A percentile compares a stretch with the other conserved stretches of the same genome.
Conservation (phyloP, 1,284 basidiomycete genomes). For the Papiliotrema nemorosa region DNA sequence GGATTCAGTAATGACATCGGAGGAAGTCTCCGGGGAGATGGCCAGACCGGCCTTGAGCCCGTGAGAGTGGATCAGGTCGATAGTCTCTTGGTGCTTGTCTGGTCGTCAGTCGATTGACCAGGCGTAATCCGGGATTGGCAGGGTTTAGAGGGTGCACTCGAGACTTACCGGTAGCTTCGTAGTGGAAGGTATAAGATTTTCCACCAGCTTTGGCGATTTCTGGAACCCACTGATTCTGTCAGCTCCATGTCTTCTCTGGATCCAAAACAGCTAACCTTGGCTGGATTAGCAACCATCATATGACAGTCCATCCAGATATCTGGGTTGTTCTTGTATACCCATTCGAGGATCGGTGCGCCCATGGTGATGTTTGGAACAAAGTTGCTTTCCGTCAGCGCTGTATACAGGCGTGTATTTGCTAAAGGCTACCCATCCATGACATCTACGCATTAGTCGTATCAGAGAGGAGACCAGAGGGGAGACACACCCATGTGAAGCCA, state of each 20-base stretch:
- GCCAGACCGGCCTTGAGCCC: slow-evolving; percentile 87
- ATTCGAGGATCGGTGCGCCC: slow-evolving; percentile 85
- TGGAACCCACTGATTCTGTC: slow-evolving; percentile 74
- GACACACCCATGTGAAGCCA: slow-evolving; percentile 92
- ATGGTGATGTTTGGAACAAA: slow-evolving; percentile 99
- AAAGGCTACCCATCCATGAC: slow-evolving; percentile 84
- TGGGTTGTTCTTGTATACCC: slow-evolving; percentile 83
- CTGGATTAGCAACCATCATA: slow-evolving; percentile 98
- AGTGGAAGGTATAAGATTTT: slow-evolving; percentile 92
- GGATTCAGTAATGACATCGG: slow-evolving; percentile 75
- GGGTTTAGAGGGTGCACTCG: no score
- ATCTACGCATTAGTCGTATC: slow-evolving; percentile 55
- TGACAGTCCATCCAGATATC: slow-evolving; percentile 99
- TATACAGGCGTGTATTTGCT: background rate
- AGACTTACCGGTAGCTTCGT: slow-evolving; percentile 83
- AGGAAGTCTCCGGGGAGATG: slow-evolving; percentile 88
- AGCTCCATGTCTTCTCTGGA: background rate
- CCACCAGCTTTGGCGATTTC: slow-evolving; percentile 95
- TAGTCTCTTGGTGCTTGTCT: slow-evolving; percentile 65
- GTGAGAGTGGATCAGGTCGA: slow-evolving; percentile 64
- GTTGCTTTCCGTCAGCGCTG: slow-evolving; percentile 56
- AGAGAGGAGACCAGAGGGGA: background rate
- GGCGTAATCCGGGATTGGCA: background rate
- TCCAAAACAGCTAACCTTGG: slow-evolving; percentile 58
- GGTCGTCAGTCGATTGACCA: slow-evolving; percentile 33